Evolutionary conservation across 1,284 basidiomycete genomes (phyloP), one percentile per base, ranked within the genome.

Genomic region (Irpex sp.): DNA sequence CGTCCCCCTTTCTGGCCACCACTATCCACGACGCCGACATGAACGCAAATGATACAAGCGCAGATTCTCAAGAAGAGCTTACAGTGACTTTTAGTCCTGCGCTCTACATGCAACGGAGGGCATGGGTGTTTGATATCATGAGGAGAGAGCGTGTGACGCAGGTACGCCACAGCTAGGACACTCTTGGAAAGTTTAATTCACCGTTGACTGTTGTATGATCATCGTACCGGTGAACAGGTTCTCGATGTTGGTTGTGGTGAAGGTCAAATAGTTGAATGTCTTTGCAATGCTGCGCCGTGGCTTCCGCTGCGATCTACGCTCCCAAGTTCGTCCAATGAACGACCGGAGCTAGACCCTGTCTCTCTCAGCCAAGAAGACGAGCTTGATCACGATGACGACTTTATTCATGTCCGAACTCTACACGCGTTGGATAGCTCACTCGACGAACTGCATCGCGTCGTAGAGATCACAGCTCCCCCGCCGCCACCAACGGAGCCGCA

Each of bases 201-300:
- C 26, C 26, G 26, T 26, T 26, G 26, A 26, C 3, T 26, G 26
- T 26, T 26, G 26, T 26, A 26, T 26, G 26, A 49, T 36, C 13
- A 60, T 19, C 61, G 57, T 26, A 26, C 19, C 31, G 15, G 19
- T 15, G 31, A 21, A 37, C 68, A 92, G 92, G 81, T 93, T 9
- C 76, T 93, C 54, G 92, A 94, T 69, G 78, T 93, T 26, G 92
- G 92, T 4, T 94, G 92, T 68, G 92, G 92, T 47, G 85, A 91
- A 75, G 92, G 92, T 26, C 79, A 86, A 55, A 80, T 94, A 6
- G 81, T 94, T n/a, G 73, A 78, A 1, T 83, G 85, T 11, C 83
- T 94, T 15, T 85, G 84, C 66, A 85, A 91, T 70, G 86, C 92
- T 0, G 85, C 92, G 2, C 85, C 87, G 1, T 89, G 88, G 83